Conservation (phyloP, 2,329 filamentous ascomycete genomes). For the Neobulgaria alba region DNA sequence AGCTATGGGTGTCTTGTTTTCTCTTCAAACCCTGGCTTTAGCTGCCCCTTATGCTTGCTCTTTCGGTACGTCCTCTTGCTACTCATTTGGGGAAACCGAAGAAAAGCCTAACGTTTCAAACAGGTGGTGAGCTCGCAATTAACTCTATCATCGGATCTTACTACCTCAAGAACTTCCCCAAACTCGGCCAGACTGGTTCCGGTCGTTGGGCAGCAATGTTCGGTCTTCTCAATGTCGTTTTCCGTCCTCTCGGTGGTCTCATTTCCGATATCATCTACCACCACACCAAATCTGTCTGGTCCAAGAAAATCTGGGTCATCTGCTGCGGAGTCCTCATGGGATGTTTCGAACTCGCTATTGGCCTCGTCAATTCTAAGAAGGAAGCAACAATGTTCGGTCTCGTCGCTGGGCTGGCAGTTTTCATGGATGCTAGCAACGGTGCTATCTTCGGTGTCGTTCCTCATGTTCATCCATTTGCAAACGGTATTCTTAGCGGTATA, state of each 20-base stretch:
- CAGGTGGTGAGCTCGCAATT: slow-evolving; percentile 52
- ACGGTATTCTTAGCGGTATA: slow-evolving; percentile 66
- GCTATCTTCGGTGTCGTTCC: slow-evolving; percentile 81
- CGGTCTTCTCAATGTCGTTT: slow-evolving; percentile 63
- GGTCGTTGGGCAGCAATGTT: slow-evolving; percentile 64
- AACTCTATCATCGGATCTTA: slow-evolving; percentile 51
- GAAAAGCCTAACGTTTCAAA: slow-evolving; percentile 3
- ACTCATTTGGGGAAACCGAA: too few species aligned
- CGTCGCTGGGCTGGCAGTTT: slow-evolving; percentile 67
- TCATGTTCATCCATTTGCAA: slow-evolving; percentile 72
- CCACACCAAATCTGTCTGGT: slow-evolving; percentile 42
- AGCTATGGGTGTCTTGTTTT: slow-evolving; percentile 36
- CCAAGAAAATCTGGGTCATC: slow-evolving; percentile 55
- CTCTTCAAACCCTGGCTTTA: slow-evolving; percentile 46
- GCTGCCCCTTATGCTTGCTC: slow-evolving; percentile 49
- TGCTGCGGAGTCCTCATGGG: slow-evolving; percentile 47
- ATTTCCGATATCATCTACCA: slow-evolving; percentile 36
- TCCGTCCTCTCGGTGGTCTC: slow-evolving; percentile 56
- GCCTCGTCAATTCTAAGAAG: slow-evolving; percentile 50
- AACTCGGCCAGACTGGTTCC: slow-evolving; percentile 47
- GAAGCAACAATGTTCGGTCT: slow-evolving; percentile 66
- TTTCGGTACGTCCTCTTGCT: slow-evolving; percentile 39
- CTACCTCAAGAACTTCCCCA: slow-evolving; percentile 51
- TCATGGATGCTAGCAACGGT: slow-evolving; percentile 78
- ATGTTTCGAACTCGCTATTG: slow-evolving; percentile 52